Base-by-base conservation (phyloP, 2,329 filamentous ascomycete species). In the Grosmannia serpens region DNA sequence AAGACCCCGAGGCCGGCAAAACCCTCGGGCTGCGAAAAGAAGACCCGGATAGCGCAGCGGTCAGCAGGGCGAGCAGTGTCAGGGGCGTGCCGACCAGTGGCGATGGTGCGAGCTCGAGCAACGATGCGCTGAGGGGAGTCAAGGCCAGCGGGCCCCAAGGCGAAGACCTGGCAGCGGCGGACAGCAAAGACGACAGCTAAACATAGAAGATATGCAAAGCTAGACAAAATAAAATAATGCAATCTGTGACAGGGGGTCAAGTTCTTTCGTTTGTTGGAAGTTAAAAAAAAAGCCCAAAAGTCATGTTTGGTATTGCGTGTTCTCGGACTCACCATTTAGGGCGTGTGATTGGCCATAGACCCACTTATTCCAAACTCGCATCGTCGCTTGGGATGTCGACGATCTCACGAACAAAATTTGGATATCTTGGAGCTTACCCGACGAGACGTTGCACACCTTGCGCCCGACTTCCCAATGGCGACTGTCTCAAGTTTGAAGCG, bases 51-150 rank as follows among this genome's bases (percentile, higher is more conserved):
- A 90, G 86, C 63, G 81, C 78, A 1, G 77, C 83, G 57, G 76
- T 90, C 20, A 91, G 88, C 67, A 81, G 84, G 62, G 87, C 88
- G 1, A 91, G 84, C 65, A 92, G 87, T 66, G 71, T 89, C 24
- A 76, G 73, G 66, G 80, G 74, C 58, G 60, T 65, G 44, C 63
- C 63, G 6, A 58, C 55, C 35, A 24, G n/a, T 53, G 52, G 13
- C 58, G 61, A n/a, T 63, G 65, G 9, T 62, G 9, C 3, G 13
- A 57, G 17, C 47, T 17, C 22, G 17, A 15, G n/a, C 33, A 41
- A 24, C 24, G 53, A 55, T 24, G 27, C 64, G 3, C 27, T 69
- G 17, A 59, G 64, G 22, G 66, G 65, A 1, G 65, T 70, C 55
- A 70, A 69, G 61, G 57, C 67, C 4, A 69, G 67, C 27, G 67